phyloP scores from a whole-genome alignment of 2,329 filamentous ascomycete genomes.

The Clonostachys rosea region DNA sequence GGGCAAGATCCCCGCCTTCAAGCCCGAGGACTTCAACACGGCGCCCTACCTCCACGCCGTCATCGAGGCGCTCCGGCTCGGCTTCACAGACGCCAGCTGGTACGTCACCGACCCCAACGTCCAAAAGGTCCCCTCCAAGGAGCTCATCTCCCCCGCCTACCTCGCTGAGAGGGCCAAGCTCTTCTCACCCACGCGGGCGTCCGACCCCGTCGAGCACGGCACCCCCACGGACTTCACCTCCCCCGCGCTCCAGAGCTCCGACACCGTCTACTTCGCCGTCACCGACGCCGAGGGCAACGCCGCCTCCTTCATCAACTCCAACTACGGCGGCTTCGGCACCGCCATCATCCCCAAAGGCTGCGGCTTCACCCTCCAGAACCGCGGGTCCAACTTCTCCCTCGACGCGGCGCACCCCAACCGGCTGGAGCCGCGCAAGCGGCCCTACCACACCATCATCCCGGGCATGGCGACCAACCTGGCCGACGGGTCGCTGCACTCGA shows the following conservation, averaged over 20 bases:
- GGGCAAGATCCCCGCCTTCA: conserved; percentile 70
- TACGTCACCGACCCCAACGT: conserved; percentile 82
- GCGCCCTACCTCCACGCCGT: conserved; percentile 78
- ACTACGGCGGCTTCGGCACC: conserved; percentile 86
- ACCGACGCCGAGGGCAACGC: conserved; percentile 82
- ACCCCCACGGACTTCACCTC: conserved; percentile 38
- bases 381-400: conserved; percentile 81
- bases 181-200: conserved; percentile 53
- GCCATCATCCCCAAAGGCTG: conserved; percentile 79
- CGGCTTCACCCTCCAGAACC: conserved; percentile 93
- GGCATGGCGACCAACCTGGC: conserved; percentile 76
- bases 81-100: conserved; percentile 87
- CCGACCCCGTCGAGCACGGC: conserved; percentile 61
- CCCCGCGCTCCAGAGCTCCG: conserved; percentile 78
- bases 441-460: conserved; percentile 97
- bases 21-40: conserved; percentile 72
- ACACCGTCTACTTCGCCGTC: conserved; percentile 91
- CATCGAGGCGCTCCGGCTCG: conserved; percentile 82
- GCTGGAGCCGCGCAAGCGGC: conserved; percentile 76
- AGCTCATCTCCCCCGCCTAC: conserved; percentile 69
- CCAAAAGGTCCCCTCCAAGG: conserved; percentile 60
- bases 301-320: conserved; percentile 95
- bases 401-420: conserved; percentile 70
- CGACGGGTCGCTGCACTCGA: conserved; percentile 73
- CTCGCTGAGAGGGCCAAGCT: conserved; percentile 64